Percentiles rank a stretch among this genome's conserved stretches.
phyloP scores from a whole-genome alignment of 257 asterid genomes.

The Nicotiana tabacum region DNA sequence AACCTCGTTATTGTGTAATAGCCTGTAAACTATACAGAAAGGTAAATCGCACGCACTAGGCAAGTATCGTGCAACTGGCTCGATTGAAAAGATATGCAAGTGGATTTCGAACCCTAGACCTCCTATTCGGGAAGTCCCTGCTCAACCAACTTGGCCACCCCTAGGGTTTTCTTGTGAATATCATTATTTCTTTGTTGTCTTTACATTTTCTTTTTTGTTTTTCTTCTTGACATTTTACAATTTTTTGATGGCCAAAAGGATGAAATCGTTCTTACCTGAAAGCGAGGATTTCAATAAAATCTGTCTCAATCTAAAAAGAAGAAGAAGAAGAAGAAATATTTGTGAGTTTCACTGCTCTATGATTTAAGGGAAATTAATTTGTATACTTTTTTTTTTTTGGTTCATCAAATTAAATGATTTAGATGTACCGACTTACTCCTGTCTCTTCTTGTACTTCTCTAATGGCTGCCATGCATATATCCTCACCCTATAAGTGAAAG shows the following conservation, averaged over 20 bases:
- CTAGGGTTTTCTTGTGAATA: too few species aligned
- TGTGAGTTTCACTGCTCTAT: too few species aligned
- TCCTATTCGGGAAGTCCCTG: too few species aligned
- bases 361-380: background rate
- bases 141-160: too few species aligned
- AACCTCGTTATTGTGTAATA: too few species aligned
- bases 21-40: rapidly evolving
- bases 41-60: too few species aligned
- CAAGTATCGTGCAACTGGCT: too few species aligned
- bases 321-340: background rate
- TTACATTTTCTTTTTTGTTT: too few species aligned
- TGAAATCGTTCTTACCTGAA: conserved; percentile 47
- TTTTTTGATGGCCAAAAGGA: background rate
- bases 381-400: background rate
- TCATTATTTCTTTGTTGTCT: too few species aligned
- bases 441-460: conserved; percentile 97
- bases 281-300: conserved; percentile 69
- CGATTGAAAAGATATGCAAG: too few species aligned
- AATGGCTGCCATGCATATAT: conserved; percentile 77
- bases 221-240: too few species aligned
- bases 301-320: conserved; percentile 59
- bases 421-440: conserved; percentile 49
- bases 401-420: background rate
- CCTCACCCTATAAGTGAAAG: conserved; percentile 58
- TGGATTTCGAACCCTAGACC: too few species aligned